Base-by-base conservation (phyloP, 768 basidiomycete genomes). In the Sarcodon sp. region DNA sequence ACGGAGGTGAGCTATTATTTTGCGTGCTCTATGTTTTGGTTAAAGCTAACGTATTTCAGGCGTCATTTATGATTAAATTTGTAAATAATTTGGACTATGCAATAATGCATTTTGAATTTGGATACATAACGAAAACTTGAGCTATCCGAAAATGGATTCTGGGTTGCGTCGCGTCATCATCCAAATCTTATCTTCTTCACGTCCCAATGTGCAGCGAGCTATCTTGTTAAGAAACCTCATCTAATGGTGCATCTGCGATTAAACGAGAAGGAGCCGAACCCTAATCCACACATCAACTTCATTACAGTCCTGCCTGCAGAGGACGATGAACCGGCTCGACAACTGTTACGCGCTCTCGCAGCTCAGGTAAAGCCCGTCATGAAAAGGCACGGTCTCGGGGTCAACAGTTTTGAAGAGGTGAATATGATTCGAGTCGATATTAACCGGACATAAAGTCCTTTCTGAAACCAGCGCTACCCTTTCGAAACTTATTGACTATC, bases 341-440 rank as follows among this genome's bases (percentile, higher is more conserved):
- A 88, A 57, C 71, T 87, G 32, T 66, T 91, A 47, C 74, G 84
- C 6, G 83, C 87, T 3, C 66, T 91, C 41, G 87, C 86, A 0
- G 88, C 87, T 3, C 87, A 90, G 63, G 84, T 90, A 31, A 73
- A 76, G 52, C 87, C 87, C 3, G 58, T 89, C 16, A 91, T 91
- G 88, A 87, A 87, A 59, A 60, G 69, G 3, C 82, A 87, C 54
- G 85, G 84, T 0, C 81, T 90, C 54, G 62, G 58, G 1, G 75
- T 90, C 31, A 90, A 88, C 56, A 84, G 80, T 52, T 67, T 90
- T 12, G 87, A 89, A 65, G 87, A 90, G 77, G 87, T 85, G 57
- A 46, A 60, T 54, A 10, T n/a, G 16, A 43, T 47, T 35, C 37
- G 3, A 8, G 15, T 21, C 21, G 27, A 21, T 31, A 33, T 7